A percentile compares a stretch with the other conserved stretches of the same genome.
phyloP scores from a whole-genome alignment of 202 grass and related monocot genomes.

The Zizania palustris region DNA sequence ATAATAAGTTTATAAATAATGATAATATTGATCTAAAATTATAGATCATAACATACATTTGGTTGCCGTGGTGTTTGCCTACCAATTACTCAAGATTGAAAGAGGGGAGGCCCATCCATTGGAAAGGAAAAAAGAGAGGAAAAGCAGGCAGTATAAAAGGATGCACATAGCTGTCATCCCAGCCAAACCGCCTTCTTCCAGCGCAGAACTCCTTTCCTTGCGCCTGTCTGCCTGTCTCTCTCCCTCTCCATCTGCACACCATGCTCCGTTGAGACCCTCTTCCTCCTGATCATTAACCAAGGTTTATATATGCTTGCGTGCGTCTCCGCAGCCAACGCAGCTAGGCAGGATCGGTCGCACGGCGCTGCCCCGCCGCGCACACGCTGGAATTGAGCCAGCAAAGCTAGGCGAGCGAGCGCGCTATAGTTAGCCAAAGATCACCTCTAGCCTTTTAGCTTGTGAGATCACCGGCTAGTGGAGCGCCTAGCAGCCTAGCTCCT shows the following conservation, averaged over 20 bases:
- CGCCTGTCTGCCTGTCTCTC: conserved; percentile 55
- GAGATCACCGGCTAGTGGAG: neutral
- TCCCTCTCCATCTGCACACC: no score
- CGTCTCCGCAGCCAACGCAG: conserved; percentile 6
- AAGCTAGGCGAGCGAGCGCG: neutral
- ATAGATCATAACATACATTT: no score
- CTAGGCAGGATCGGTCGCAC: conserved; percentile 15
- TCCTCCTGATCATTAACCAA: conserved; percentile 59
- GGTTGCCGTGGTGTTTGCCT: no score
- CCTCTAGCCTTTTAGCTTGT: neutral
- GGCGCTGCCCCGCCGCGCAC: conserved; percentile 3
- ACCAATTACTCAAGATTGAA: no score
- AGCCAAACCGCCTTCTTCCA: conserved; percentile 59
- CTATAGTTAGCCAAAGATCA: neutral
- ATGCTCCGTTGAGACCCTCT: no score
- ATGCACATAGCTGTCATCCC: conserved; percentile 43
- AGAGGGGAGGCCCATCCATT: neutral
- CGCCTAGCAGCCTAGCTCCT: no score
- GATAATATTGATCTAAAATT: no score
- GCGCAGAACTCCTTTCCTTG: conserved; percentile 61
- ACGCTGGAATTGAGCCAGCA: conserved; percentile 8
- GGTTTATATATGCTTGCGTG: conserved; percentile 28
- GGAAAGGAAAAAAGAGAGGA: neutral
- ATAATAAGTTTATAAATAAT: no score
- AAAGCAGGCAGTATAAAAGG: conserved; percentile 27